A percentile compares a stretch with the other conserved stretches of the same genome.
Conservation (phyloP, 257 asterid genomes). For the Eucommia ulmoides region DNA sequence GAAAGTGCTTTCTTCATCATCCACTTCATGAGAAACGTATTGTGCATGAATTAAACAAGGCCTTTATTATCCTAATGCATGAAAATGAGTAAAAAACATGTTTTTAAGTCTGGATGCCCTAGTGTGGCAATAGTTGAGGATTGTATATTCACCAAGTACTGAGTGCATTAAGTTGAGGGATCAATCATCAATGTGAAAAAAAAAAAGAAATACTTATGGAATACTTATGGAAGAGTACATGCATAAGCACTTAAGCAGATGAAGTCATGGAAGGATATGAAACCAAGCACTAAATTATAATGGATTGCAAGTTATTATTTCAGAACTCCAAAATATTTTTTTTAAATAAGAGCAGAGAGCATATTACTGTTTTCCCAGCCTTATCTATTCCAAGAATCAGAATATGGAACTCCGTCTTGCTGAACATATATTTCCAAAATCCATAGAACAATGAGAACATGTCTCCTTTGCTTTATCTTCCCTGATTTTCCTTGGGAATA, state of each 20-base stretch:
- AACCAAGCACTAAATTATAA: constrained; percentile 4
- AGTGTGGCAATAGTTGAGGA: too few relatives aligned
- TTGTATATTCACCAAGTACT: too few relatives aligned
- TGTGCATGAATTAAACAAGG: too few relatives aligned
- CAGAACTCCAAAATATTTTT: not conserved
- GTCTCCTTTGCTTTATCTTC: constrained; percentile 17
- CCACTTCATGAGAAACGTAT: too few relatives aligned
- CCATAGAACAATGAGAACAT: constrained; percentile 89
- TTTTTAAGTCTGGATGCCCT: too few relatives aligned
- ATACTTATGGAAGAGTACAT: not conserved
- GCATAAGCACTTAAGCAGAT: not conserved
- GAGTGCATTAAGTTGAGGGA: not conserved
- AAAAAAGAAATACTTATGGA: too few relatives aligned
- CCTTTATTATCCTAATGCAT: too few relatives aligned
- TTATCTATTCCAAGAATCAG: constrained; percentile 95
- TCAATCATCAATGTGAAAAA: too few relatives aligned
- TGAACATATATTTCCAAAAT: constrained; percentile 68
- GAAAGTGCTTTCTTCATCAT: too few relatives aligned
- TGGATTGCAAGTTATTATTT: not conserved
- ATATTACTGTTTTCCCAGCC: constrained; percentile 83
- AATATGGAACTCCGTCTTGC: constrained; percentile 84
- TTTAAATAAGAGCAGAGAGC: constrained; percentile 6
- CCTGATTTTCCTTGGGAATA: constrained; percentile 4
- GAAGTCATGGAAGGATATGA: not conserved
- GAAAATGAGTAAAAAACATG: too few relatives aligned